Evolutionary conservation across 164 flowering plant genomes (phyloP).

Genomic region (Stephania japonica): DNA sequence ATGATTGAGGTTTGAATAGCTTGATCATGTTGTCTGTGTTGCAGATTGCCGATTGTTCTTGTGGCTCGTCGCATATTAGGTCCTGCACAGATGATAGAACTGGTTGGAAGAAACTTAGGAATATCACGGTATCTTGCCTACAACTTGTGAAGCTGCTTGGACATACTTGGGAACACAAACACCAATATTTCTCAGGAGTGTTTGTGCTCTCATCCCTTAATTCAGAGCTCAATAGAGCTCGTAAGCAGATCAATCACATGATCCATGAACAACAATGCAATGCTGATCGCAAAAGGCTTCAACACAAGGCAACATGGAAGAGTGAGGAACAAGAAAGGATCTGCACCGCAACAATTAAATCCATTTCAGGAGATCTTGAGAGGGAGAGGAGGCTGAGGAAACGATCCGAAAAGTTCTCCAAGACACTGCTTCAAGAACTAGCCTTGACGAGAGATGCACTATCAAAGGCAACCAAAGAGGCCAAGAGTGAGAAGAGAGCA

Average conservation of each 20-base stretch:
- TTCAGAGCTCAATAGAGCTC: conserved; percentile 86
- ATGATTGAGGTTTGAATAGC: background rate
- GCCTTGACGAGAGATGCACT: conserved; percentile 57
- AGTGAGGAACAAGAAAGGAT: conserved; percentile 54
- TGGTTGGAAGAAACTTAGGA: conserved; percentile 73
- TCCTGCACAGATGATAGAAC: conserved; percentile 40
- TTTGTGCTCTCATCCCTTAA: conserved; percentile 77
- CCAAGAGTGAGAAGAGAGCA: conserved; percentile 70
- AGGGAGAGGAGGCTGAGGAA: conserved; percentile 76
- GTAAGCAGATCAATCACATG: conserved; percentile 59
- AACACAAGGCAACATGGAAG: conserved; percentile 78
- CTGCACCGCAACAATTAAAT: conserved; percentile 60
- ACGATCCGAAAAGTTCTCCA: conserved; percentile 71
- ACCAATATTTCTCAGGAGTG: conserved; percentile 66
- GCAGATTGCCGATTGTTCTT: conserved; percentile 70
- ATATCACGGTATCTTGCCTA: conserved; percentile 69
- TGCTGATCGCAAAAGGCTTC: conserved; percentile 66
- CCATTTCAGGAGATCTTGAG: conserved; percentile 70
- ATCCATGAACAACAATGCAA: conserved; percentile 66
- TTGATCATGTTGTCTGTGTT: background rate
- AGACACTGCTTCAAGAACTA: conserved; percentile 74
- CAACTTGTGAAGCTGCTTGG: conserved; percentile 76
- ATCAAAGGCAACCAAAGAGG: conserved; percentile 50
- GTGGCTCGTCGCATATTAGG: conserved; percentile 42
- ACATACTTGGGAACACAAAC: conserved; percentile 72